Evolutionary conservation across 2,329 filamentous ascomycete genomes (phyloP), one percentile per base, ranked within the genome.

Genomic region (Sporothrix phasma): DNA sequence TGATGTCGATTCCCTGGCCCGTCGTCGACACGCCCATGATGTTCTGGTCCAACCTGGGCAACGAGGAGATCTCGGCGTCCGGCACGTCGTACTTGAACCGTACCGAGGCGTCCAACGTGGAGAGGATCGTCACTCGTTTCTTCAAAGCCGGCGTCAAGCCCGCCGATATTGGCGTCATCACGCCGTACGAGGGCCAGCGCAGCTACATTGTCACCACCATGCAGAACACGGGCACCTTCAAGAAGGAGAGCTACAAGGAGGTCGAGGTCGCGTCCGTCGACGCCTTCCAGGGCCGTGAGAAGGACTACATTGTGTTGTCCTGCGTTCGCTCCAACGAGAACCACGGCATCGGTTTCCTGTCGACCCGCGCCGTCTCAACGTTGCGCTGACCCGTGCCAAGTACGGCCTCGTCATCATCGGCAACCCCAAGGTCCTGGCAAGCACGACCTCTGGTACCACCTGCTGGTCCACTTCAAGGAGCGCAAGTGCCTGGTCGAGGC

Each of bases 141-240:
- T 97, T 99, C 85, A 97, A 97, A 77, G 94, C 95, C 26, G 93
- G 93, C 56, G 94, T 99, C n/a, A 89, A 92, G 72, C 92, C 94
- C 5, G 81, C 83, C 59, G 91, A 93, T 69, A 97, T 99, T 73
- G 94, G 94, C 78, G 94, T 99, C 71, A 97, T 99, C 73, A 99
- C 94, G 17, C 94, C 94, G 63, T 99, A 99, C 75, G 94, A 99
- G 78, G 94, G 94, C 65, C 94, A 99, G 77, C 89, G 94, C 72
- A 97, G 92, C 77, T 99, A 96, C 74, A 92, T 99, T 68, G 94
- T 99, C 65, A 96, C 90, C 73, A 97, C 93, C n/a, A 97, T 99
- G 93, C 94, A 99, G 77, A 92, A 93, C 67, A 94, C 89, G 13
- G 94, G 94, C 61, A 95, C 90, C 0, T 97, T 95, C 81, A 97